Percentiles rank a stretch among this genome's conserved stretches.
phyloP scores from a whole-genome alignment of 768 basidiomycete species.

The Mycena chlorophos region DNA sequence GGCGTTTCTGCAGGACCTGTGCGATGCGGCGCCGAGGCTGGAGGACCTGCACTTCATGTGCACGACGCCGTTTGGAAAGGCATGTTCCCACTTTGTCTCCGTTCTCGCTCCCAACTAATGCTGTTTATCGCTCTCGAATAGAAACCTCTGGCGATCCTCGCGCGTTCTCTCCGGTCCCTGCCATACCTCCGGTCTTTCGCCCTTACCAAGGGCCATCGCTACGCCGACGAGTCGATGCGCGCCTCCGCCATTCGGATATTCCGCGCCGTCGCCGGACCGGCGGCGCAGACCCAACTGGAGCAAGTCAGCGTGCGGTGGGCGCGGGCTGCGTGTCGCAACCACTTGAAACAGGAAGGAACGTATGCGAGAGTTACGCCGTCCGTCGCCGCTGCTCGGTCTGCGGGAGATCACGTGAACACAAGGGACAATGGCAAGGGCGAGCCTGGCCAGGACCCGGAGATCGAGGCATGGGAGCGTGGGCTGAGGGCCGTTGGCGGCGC shows the following conservation, averaged over 20 bases:
- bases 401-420: too few relatives aligned
- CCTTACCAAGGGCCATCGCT: slow-evolving; percentile 50
- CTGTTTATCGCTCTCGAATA: too few relatives aligned
- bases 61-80: slow-evolving; percentile 45
- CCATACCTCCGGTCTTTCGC: slow-evolving; percentile 46
- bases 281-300: slow-evolving; percentile 33
- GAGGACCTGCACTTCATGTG: slow-evolving; percentile 55
- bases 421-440: too few relatives aligned
- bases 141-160: slow-evolving; percentile 45
- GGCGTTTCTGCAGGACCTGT: slow-evolving; percentile 36
- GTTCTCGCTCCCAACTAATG: too few relatives aligned
- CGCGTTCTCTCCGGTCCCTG: slow-evolving; percentile 38
- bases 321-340: slow-evolving; percentile 46
- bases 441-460: slow-evolving; percentile 1
- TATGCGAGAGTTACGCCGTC: slow-evolving; percentile 27
- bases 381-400: too few relatives aligned
- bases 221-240: slow-evolving; percentile 47
- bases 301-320: slow-evolving; percentile 53
- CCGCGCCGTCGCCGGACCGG: slow-evolving; percentile 16
- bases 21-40: slow-evolving; percentile 38
- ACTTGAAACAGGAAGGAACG: slow-evolving; percentile 48
- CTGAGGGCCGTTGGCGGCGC: slow-evolving; percentile 42
- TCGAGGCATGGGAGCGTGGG: slow-evolving; percentile 37
- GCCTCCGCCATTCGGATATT: slow-evolving; percentile 39
- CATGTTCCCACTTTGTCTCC: too few relatives aligned